Percentiles rank a stretch among this genome's conserved stretches.
Evolutionary conservation across 2,329 filamentous ascomycete species (phyloP).

Genomic region (Thielaviopsis punctulata): DNA sequence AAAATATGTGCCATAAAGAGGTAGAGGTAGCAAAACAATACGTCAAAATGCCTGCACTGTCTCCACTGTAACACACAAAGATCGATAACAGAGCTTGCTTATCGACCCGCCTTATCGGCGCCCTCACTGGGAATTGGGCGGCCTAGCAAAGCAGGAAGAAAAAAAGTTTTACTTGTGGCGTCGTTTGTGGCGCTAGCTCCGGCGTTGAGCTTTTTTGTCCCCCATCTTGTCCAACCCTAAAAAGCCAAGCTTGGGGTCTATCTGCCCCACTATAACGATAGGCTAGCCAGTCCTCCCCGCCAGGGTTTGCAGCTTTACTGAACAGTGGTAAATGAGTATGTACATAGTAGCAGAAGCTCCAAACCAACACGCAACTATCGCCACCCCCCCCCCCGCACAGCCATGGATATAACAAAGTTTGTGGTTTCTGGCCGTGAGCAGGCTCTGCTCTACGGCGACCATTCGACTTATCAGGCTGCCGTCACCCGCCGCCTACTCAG

Average conservation of each 20-base stretch:
- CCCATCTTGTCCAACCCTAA: background rate
- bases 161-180: background rate
- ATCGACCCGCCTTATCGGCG: background rate
- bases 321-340: too few relatives aligned
- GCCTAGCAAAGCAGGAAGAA: background rate
- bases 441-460: conserved; percentile 75
- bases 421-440: conserved; percentile 64
- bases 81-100: background rate
- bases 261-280: background rate
- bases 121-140: background rate
- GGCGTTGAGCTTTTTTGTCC: background rate
- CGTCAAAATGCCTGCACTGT: background rate
- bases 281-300: background rate
- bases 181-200: background rate
- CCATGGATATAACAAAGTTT: conserved; percentile 82
- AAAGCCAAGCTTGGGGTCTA: background rate
- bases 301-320: background rate
- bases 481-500: conserved; percentile 68
- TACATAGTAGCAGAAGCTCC: background rate
- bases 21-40: background rate
- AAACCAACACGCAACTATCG: background rate
- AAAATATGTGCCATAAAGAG: too few relatives aligned
- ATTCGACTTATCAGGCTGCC: conserved; percentile 66
- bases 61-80: background rate
- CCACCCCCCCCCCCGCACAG: conserved; percentile 5